Evolutionary conservation across 306 rosid species (phyloP).

Genomic region (Macrotyloma uniflorum): DNA sequence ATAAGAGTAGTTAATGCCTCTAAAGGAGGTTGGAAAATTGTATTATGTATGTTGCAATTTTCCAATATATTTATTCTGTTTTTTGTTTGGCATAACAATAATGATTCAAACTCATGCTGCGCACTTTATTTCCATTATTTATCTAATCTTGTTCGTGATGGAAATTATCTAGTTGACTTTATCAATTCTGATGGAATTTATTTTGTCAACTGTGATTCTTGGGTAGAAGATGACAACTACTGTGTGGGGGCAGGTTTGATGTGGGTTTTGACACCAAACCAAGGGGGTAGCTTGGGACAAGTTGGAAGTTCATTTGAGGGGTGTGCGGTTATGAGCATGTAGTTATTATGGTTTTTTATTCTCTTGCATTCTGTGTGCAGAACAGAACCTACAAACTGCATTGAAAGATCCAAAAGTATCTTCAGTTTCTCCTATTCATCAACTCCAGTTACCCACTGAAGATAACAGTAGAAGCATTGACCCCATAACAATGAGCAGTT

Average conservation of each 20-base stretch:
- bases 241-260: background rate
- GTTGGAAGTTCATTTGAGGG: constrained; percentile 2
- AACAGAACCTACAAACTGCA: background rate
- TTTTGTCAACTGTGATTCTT: background rate
- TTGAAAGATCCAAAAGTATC: background rate
- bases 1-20: background rate
- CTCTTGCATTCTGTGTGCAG: constrained; percentile 9
- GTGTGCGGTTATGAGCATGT: background rate
- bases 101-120: background rate
- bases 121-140: background rate
- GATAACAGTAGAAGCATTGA: constrained; percentile 11
- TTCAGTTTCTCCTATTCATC: background rate
- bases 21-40: too few species aligned
- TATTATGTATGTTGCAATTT: too few species aligned
- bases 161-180: background rate
- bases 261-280: background rate
- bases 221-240: background rate
- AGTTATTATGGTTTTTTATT: background rate
- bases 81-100: background rate
- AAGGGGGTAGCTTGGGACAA: background rate
- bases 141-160: background rate
- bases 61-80: background rate
- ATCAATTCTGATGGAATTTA: background rate
- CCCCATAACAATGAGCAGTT: constrained; percentile 55
- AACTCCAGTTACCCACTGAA: background rate